Conservation (phyloP, 2,329 filamentous ascomycete genomes). For the Sphaerulina vaccinii region DNA sequence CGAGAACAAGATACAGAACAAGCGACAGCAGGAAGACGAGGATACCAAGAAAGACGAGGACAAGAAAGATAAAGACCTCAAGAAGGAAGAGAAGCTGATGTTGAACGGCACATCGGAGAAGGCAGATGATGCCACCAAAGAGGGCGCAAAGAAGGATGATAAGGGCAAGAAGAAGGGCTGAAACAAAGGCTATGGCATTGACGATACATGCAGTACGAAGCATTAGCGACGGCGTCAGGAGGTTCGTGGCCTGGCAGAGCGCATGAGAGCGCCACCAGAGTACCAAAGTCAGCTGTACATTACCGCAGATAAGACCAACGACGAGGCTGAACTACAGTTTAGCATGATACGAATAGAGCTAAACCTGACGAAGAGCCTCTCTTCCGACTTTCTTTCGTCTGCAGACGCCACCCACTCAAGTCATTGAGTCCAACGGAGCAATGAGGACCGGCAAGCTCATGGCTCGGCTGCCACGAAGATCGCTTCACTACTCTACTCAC, state of each 20-base stretch:
- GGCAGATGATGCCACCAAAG: slow-evolving; percentile 49
- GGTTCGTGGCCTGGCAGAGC: slow-evolving; percentile 15
- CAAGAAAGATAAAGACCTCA: slow-evolving; percentile 50
- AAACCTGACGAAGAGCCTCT: neutral
- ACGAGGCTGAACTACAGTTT: neutral
- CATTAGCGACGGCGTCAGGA: slow-evolving; percentile 27
- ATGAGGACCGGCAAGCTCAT: neutral
- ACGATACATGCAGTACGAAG: slow-evolving; percentile 5
- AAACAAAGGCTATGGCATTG: slow-evolving; percentile 23
- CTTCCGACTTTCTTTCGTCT: neutral
- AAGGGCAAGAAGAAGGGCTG: slow-evolving; percentile 56
- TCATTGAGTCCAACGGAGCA: neutral
- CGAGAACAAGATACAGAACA: slow-evolving; percentile 99
- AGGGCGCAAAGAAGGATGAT: slow-evolving; percentile 54
- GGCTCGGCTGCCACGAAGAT: neutral
- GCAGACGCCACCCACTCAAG: neutral
- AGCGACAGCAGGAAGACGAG: slow-evolving; percentile 94
- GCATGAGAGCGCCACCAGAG: slow-evolving; percentile 19
- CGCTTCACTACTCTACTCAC: neutral
- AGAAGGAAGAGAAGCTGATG: slow-evolving; percentile 66
- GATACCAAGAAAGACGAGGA: slow-evolving; percentile 72
- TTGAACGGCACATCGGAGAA: slow-evolving; percentile 55
- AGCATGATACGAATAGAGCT: slow-evolving; percentile 7
- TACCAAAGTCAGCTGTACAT: slow-evolving; percentile 23
- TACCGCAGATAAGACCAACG: slow-evolving; percentile 10